phyloP scores from a whole-genome alignment of 164 flowering plant species.

The Santalum album region DNA sequence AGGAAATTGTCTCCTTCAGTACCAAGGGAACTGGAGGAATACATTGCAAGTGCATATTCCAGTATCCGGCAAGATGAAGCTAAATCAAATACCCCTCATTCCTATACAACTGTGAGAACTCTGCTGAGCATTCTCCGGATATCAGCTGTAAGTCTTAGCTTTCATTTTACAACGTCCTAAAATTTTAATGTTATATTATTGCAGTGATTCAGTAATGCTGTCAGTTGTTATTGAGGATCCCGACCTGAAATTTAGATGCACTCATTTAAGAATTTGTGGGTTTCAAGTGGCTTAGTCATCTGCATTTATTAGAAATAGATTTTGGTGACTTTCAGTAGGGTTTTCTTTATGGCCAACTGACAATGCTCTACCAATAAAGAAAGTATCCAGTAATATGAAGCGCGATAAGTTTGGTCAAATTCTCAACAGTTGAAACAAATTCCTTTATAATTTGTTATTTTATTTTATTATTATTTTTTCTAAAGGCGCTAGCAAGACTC shows the following conservation, averaged over 20 bases:
- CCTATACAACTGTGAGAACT: conserved; percentile 92
- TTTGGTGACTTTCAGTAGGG: too few species aligned
- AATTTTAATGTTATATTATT: not conserved
- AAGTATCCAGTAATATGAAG: too few species aligned
- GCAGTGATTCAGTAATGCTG: too few species aligned
- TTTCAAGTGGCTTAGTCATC: not conserved
- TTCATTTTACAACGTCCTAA: not conserved
- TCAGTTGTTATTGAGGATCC: too few species aligned
- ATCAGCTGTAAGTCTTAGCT: conserved; percentile 64
- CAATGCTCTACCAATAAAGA: too few species aligned
- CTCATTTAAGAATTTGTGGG: too few species aligned
- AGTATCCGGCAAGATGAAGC: conserved; percentile 97
- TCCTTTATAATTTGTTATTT: too few species aligned
- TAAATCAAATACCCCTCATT: conserved; percentile 76
- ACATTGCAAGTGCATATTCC: conserved; percentile 87
- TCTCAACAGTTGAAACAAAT: too few species aligned
- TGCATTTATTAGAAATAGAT: not conserved
- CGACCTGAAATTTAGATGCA: too few species aligned
- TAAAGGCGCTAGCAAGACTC: conserved; percentile 93
- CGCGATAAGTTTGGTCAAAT: too few species aligned
- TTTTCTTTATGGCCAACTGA: too few species aligned
- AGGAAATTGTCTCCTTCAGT: conserved; percentile 70
- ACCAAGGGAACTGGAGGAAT: conserved; percentile 89
- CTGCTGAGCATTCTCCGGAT: conserved; percentile 95
- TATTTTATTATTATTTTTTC: too few species aligned